Conservation (phyloP, 1,139 yeast species). For the Saccharomyces pastorianus region DNA sequence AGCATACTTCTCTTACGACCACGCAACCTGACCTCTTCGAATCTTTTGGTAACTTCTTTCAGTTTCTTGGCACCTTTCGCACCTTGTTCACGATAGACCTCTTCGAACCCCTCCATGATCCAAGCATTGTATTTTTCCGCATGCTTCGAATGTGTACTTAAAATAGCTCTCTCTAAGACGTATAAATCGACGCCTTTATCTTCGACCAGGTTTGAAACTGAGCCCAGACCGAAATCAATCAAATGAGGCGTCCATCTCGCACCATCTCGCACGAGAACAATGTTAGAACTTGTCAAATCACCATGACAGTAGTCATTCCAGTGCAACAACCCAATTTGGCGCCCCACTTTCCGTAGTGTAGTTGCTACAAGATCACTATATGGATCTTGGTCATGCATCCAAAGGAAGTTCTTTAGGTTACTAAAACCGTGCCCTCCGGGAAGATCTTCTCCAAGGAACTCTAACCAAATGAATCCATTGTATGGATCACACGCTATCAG, state of each 20-base stretch:
- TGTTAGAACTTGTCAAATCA: slow-evolving; percentile 86
- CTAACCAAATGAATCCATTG: slow-evolving; percentile 88
- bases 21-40: slow-evolving; percentile 79
- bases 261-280: slow-evolving; percentile 41
- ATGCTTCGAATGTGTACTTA: slow-evolving; percentile 78
- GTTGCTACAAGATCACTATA: slow-evolving; percentile 35
- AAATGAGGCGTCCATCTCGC: slow-evolving; percentile 43
- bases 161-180: slow-evolving; percentile 84
- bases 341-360: slow-evolving; percentile 52
- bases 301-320: slow-evolving; percentile 81
- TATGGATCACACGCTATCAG: slow-evolving; percentile 65
- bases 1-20: slow-evolving; percentile 95
- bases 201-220: slow-evolving; percentile 70
- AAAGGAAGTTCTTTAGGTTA: slow-evolving; percentile 62
- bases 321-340: slow-evolving; percentile 65
- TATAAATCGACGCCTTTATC: slow-evolving; percentile 95
- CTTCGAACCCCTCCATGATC: slow-evolving; percentile 66
- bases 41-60: slow-evolving; percentile 51
- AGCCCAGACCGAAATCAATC: slow-evolving; percentile 83
- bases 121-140: slow-evolving; percentile 58
- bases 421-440: slow-evolving; percentile 43
- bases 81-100: slow-evolving; percentile 34
- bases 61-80: slow-evolving; percentile 37
- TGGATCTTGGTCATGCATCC: slow-evolving; percentile 47
- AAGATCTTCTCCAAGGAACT: slow-evolving; percentile 49